Conservation (phyloP, 768 basidiomycete genomes). For the Coprinellus micaceus region DNA sequence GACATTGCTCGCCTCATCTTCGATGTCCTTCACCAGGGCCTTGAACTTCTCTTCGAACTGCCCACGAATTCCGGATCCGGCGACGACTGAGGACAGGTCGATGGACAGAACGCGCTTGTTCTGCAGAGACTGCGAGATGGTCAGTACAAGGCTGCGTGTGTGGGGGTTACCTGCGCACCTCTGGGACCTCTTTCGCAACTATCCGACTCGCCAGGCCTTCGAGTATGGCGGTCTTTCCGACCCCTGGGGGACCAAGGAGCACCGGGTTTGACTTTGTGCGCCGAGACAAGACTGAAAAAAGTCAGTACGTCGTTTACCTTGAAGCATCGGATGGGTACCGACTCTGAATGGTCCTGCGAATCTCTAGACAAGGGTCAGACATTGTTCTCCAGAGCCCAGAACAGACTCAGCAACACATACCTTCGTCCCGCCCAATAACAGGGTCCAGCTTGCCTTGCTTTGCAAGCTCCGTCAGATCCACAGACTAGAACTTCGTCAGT, state of each 20-base stretch:
- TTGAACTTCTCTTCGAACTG: conserved; percentile 96
- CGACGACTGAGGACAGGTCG: conserved; percentile 80
- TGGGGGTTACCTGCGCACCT: conserved; percentile 45
- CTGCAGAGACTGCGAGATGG: conserved; percentile 61
- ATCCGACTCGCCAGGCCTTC: conserved; percentile 88
- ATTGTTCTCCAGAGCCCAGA: neutral
- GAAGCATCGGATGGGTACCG: conserved; percentile 18
- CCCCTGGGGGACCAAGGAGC: conserved; percentile 84
- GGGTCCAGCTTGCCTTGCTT: conserved; percentile 85
- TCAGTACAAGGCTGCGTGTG: neutral
- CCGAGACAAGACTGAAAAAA: conserved; percentile 64
- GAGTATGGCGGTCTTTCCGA: conserved; percentile 90
- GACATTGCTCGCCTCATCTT: conserved; percentile 76
- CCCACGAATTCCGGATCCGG: conserved; percentile 87
- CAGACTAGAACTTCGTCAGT: conserved; percentile 44
- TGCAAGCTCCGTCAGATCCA: conserved; percentile 83
- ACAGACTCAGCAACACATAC: conserved; percentile 27
- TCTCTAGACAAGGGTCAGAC: conserved; percentile 45
- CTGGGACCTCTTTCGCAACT: conserved; percentile 85
- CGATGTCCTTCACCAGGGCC: conserved; percentile 83
- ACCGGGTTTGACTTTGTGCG: conserved; percentile 93
- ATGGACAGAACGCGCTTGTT: conserved; percentile 85
- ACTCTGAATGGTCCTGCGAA: conserved; percentile 90
- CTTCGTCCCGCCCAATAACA: conserved; percentile 85
- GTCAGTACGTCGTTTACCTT: neutral